These are phyloP conservation scores for Coelastrella sp. DNA, from an alignment of 139 green algal genomes.

Conservation along the genomic window DNA sequence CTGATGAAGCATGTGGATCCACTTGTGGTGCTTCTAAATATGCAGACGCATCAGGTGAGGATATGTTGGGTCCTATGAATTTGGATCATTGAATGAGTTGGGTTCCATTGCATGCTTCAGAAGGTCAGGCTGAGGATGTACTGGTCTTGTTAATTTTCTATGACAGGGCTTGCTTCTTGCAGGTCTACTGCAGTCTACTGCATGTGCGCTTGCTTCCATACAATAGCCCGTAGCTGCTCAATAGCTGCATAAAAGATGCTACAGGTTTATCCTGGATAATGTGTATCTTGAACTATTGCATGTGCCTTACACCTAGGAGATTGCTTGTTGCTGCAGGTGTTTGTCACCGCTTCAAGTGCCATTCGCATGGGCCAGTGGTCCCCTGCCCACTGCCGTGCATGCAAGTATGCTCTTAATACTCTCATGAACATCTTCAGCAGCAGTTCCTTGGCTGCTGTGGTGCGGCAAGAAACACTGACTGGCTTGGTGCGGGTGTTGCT, in stretches of 20 bases:
- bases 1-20: conserved; percentile 51
- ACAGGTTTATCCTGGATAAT: no score
- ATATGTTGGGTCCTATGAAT: no score
- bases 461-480: conserved; percentile 2
- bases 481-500: conserved; percentile 56
- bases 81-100: no score
- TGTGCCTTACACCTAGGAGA: background rate
- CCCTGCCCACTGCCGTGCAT: conserved; percentile 46
- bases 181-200: no score
- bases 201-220: no score
- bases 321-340: conserved; percentile 47
- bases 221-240: no score
- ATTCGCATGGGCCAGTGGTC: conserved; percentile 24
- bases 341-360: conserved; percentile 49
- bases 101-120: no score
- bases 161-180: no score
- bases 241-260: no score
- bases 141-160: no score
- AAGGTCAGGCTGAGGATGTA: no score
- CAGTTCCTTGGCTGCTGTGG: conserved; percentile 8
- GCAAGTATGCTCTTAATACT: conserved; percentile 93
- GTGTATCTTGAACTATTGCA: no score
- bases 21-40: conserved; percentile 51
- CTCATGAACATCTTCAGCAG: conserved; percentile 84
- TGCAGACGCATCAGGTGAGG: conserved; percentile 49